These are phyloP conservation scores for Wickerhamomyces pijperi DNA, from an alignment of 805 yeast genomes.

Conservation along the genomic window DNA sequence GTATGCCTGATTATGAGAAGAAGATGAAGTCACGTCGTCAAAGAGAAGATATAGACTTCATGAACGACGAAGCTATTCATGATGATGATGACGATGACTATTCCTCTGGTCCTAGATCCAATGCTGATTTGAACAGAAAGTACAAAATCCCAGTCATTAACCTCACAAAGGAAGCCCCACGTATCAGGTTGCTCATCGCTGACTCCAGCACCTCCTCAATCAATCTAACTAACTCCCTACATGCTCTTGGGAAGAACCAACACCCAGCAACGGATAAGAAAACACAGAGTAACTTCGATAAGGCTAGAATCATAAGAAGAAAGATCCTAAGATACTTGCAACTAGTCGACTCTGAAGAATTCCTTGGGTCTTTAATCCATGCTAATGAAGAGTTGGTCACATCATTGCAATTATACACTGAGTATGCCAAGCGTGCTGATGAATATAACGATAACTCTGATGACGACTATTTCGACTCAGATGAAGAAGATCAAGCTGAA, in stretches of 20 bases:
- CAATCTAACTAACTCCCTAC: conserved; percentile 49
- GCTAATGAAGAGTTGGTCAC: conserved; percentile 86
- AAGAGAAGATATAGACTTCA: conserved; percentile 22
- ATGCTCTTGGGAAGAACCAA: conserved; percentile 26
- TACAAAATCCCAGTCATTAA: conserved; percentile 60
- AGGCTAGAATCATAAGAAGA: conserved; percentile 66
- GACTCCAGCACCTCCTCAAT: conserved; percentile 69
- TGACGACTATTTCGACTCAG: conserved; percentile 25
- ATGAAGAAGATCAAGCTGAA: conserved; percentile 25
- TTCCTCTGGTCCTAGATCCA: not conserved
- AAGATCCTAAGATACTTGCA: conserved; percentile 76
- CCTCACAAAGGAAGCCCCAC: conserved; percentile 61
- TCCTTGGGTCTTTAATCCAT: conserved; percentile 73
- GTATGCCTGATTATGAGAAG: conserved; percentile 26
- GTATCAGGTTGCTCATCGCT: conserved; percentile 55
- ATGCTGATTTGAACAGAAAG: conserved; percentile 29
- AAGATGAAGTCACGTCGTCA: conserved; percentile 14
- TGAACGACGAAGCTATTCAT: conserved; percentile 42
- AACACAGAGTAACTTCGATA: conserved; percentile 49
- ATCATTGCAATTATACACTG: conserved; percentile 61
- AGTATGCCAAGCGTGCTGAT: conserved; percentile 29
- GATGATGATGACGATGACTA: conserved; percentile 20
- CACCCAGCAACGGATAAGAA: conserved; percentile 57
- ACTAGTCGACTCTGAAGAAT: conserved; percentile 73
- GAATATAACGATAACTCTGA: conserved; percentile 25